Base-by-base conservation (phyloP, 352 stramenopile species). In the Pythium phragmitis region DNA sequence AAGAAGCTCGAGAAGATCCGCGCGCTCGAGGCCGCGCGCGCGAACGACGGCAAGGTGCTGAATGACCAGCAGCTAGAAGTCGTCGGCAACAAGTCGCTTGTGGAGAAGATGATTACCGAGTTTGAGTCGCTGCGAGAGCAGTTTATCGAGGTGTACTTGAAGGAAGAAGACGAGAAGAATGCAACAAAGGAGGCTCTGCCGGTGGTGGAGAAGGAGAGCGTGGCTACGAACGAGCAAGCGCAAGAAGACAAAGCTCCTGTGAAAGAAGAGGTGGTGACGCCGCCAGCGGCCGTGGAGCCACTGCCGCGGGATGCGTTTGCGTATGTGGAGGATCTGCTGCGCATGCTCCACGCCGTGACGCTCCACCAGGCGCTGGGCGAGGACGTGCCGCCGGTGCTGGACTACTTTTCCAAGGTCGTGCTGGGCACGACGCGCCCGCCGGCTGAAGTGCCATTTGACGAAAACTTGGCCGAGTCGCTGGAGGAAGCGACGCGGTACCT, bases 1-100 rank as follows among this genome's bases (percentile, higher is more conserved):
- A 94, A 94, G 71, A 94, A 94, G 57, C 73, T 93, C 30, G 86
- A 94, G 72, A 94, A 94, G 72, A 92, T 94, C 67, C 85, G 79
- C 53, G 58, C 65, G 19, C 63, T 94, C 26, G 84, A 90, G 62
- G 46, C 61, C 0, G 84, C 80, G 49, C 65, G 71, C 26, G 63
- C 65, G 2, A 63, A 56, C 4, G 79, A 87, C 7, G 75, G 77
- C 13, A 92, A 92, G 70, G 65, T 76, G 57, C 74, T 91, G 26
- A 94, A 94, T 57, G 72, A 80, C 51, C 86, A 94, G 58, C 86
- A 94, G 60, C 49, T 79, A 14, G 83, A 92, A 63, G 77, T 94
- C 11, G 83, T 94, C 51, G 62, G 58, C 26, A 82, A 68, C 66
- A 89, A 89, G 60, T 34, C 67, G 12, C 51, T 83, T n/a, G 63